These are phyloP conservation scores for Aethionema arabicum DNA, from an alignment of 345 rosid genomes.

Conservation along the genomic window DNA sequence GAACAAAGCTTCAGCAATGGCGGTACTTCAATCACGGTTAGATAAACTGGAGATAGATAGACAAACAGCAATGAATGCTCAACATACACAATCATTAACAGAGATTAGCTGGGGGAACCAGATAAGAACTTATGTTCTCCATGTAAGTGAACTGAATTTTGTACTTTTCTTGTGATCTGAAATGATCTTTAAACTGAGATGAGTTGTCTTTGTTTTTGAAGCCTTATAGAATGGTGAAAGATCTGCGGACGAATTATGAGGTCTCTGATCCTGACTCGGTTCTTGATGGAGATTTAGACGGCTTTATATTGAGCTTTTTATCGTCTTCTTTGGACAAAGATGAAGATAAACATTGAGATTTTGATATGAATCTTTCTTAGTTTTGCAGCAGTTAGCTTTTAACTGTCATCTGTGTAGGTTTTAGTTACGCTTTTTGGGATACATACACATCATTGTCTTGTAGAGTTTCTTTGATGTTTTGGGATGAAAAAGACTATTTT, in stretches of 20 bases:
- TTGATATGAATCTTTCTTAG: conserved; percentile 8
- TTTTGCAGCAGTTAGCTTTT: neutral
- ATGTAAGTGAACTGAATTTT: conserved; percentile 48
- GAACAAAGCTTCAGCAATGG: conserved; percentile 96
- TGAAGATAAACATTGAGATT: conserved; percentile 33
- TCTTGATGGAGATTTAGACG: conserved; percentile 85
- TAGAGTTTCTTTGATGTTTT: too few species aligned
- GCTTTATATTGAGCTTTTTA: conserved; percentile 76
- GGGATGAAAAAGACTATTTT: too few species aligned
- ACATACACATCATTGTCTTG: neutral
- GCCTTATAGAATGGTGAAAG: conserved; percentile 97
- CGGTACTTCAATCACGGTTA: conserved; percentile 86
- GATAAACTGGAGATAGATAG: conserved; percentile 91
- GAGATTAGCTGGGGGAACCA: conserved; percentile 97
- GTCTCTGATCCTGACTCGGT: conserved; percentile 90
- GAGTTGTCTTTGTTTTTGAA: conserved; percentile 33
- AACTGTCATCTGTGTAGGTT: neutral
- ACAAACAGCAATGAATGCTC: conserved; percentile 83
- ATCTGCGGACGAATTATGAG: conserved; percentile 85
- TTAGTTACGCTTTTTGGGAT: neutral
- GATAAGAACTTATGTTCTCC: conserved; percentile 85
- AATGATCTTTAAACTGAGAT: neutral
- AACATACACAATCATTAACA: conserved; percentile 88
- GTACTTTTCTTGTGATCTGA: neutral
- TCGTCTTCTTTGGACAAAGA: conserved; percentile 69